Evolutionary conservation across 805 yeast species (phyloP).

Genomic region (Myxozyma kluyveri): DNA sequence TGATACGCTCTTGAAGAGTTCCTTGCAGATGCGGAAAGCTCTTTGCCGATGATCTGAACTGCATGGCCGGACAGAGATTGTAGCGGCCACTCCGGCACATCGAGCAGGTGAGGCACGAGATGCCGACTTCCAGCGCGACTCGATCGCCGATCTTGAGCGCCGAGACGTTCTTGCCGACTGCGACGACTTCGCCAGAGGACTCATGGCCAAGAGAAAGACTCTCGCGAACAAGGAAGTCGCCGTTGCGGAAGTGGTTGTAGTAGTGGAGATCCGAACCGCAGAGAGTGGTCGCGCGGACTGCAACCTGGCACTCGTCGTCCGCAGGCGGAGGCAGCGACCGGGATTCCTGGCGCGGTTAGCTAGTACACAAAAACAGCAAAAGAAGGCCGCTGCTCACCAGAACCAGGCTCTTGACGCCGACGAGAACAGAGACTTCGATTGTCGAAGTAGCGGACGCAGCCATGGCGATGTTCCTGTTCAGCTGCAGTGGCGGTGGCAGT

Average conservation of each 20-base stretch:
- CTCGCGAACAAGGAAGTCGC: slow-evolving; percentile 48
- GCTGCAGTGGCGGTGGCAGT: not conserved
- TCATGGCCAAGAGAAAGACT: slow-evolving; percentile 86
- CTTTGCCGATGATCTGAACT: slow-evolving; percentile 61
- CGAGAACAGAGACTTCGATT: slow-evolving; percentile 19
- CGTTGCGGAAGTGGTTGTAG: slow-evolving; percentile 28
- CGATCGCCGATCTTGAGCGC: slow-evolving; percentile 67
- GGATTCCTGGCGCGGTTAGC: slow-evolving; percentile 12
- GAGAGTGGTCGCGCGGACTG: slow-evolving; percentile 26
- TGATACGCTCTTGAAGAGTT: slow-evolving; percentile 80
- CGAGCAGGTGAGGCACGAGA: slow-evolving; percentile 71
- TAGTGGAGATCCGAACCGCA: slow-evolving; percentile 34
- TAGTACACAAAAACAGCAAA: too few relatives aligned
- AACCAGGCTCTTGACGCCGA: slow-evolving; percentile 10
- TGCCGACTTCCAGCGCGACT: slow-evolving; percentile 83
- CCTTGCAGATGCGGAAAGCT: slow-evolving; percentile 83
- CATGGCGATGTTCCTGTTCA: not conserved
- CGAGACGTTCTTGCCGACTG: slow-evolving; percentile 61
- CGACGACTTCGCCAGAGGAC: slow-evolving; percentile 66
- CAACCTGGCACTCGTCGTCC: slow-evolving; percentile 29
- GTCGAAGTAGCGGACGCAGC: not conserved
- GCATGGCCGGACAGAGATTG: slow-evolving; percentile 76
- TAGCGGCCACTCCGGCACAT: slow-evolving; percentile 83
- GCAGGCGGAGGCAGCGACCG: slow-evolving; percentile 21
- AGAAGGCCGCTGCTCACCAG: slow-evolving; percentile 7